Evolutionary conservation across 1,139 yeast genomes (phyloP).

Genomic region (Geotrichum phurueaensis): DNA sequence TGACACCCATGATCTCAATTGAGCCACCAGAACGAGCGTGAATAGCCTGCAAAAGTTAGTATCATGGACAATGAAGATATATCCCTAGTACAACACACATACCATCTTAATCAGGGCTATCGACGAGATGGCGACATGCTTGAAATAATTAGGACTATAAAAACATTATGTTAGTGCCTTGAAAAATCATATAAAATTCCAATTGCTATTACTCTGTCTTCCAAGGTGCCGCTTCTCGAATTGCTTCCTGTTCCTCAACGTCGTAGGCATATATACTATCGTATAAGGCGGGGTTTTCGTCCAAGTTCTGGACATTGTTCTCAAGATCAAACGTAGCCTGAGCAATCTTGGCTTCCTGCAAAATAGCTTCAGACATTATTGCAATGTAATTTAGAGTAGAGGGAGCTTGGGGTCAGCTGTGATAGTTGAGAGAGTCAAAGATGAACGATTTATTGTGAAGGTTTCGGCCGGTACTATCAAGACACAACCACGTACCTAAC

Average conservation of each 20-base stretch:
- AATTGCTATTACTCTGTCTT: constrained; percentile 31
- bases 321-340: constrained; percentile 36
- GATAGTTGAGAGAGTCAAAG: not conserved
- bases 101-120: constrained; percentile 71
- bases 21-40: constrained; percentile 85
- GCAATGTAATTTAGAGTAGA: not conserved
- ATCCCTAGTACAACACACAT: not conserved
- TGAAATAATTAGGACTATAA: constrained; percentile 51
- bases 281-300: constrained; percentile 19
- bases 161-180: constrained; percentile 21
- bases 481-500: not conserved
- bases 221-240: constrained; percentile 42
- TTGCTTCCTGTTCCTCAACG: constrained; percentile 29
- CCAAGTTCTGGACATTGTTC: constrained; percentile 27
- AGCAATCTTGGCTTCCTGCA: constrained; percentile 16
- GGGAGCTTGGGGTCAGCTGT: not conserved
- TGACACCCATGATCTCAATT: constrained; percentile 94
- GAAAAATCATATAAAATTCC: not conserved
- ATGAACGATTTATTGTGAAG: not conserved
- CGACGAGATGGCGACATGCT: constrained; percentile 61
- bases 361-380: not conserved
- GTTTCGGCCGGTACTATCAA: not conserved
- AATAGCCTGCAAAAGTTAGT: constrained; percentile 34
- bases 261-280: constrained; percentile 32
- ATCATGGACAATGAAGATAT: not conserved